Evolutionary conservation across 1,284 basidiomycete species (phyloP), one percentile per base, ranked within the genome.

Genomic region (Erythrobasidium hasegawianum): DNA sequence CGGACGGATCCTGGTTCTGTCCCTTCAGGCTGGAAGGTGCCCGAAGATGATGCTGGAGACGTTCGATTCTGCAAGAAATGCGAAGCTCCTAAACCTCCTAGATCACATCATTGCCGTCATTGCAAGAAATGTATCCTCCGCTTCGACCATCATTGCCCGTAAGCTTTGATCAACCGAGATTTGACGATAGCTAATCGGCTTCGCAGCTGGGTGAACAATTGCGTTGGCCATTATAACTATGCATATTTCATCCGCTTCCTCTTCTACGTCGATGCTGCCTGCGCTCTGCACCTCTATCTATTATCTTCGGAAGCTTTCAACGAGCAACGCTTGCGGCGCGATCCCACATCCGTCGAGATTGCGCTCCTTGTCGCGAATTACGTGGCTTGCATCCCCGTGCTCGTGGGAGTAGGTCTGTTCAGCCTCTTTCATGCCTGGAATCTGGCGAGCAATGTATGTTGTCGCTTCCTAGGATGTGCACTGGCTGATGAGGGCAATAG

Each of bases 201-300:
- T 16, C 13, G 20, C 22, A 65, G 62, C 20, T 65, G 62, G 62
- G 55, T 65, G 29, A 26, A 90, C 75, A 90, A 90, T 76, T 91
- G 91, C 75, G 87, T 96, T 70, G 93, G 92, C 0, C 87, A 90
- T 77, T 84, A 82, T 78, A 97, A 95, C 77, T 87, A 94, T 70
- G 87, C 87, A 0, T 85, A 94, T 78, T 97, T 97, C 76, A 80
- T 96, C 24, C 87, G 93, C 20, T 97, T 97, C 79, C 83, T 97
- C 1, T 87, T 93, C 77, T 93, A 83, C 72, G 93, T 98, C 62
- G 89, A 95, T 75, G 49, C 93, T n/a, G 85, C 90, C 7, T 91
- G 89, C 75, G 72, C 83, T 1, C 94, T 90, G 74, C 91, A 96
- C 74, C 75, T 91, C 39, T 77, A 78, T 27, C 91, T 96, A 87